A percentile compares a stretch with the other conserved stretches of the same genome.
Evolutionary conservation across 371 early-diverging fungal species (phyloP).

Genomic region (Syncephalastrum racemosum): DNA sequence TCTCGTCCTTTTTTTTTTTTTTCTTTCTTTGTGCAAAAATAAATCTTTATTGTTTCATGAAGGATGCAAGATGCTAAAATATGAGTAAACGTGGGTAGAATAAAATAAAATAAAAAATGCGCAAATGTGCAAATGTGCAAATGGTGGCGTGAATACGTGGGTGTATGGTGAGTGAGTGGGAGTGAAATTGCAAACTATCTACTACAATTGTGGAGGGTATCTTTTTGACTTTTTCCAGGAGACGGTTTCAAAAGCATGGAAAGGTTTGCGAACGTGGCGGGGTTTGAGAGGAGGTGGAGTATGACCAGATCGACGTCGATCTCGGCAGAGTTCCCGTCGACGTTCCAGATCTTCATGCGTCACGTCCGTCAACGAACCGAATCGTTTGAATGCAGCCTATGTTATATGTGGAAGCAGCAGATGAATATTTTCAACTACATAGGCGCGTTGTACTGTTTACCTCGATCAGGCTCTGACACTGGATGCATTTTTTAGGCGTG

Average conservation of each 20-base stretch:
- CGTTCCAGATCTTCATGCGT: slow-evolving; percentile 54
- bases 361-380: slow-evolving; percentile 44
- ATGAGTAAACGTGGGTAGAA: background rate
- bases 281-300: slow-evolving; percentile 5
- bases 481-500: slow-evolving; percentile 62
- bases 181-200: background rate
- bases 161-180: background rate
- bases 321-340: slow-evolving; percentile 47
- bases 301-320: slow-evolving; percentile 25
- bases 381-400: slow-evolving; percentile 43
- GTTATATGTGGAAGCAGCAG: slow-evolving; percentile 19
- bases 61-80: too few relatives aligned
- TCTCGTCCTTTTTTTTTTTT: too few relatives aligned
- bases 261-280: slow-evolving; percentile 9
- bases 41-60: too few relatives aligned
- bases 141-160: too few relatives aligned
- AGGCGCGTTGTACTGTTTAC: slow-evolving; percentile 17
- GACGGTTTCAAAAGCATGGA: slow-evolving; percentile 1
- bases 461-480: slow-evolving; percentile 68
- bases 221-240: slow-evolving; percentile 5
- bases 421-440: background rate
- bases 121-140: background rate
- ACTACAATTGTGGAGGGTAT: slow-evolving; percentile 5
- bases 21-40: too few relatives aligned
- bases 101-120: background rate